Evolutionary conservation across 2,329 filamentous ascomycete genomes (phyloP).

Genomic region (Claviceps humidiphila): DNA sequence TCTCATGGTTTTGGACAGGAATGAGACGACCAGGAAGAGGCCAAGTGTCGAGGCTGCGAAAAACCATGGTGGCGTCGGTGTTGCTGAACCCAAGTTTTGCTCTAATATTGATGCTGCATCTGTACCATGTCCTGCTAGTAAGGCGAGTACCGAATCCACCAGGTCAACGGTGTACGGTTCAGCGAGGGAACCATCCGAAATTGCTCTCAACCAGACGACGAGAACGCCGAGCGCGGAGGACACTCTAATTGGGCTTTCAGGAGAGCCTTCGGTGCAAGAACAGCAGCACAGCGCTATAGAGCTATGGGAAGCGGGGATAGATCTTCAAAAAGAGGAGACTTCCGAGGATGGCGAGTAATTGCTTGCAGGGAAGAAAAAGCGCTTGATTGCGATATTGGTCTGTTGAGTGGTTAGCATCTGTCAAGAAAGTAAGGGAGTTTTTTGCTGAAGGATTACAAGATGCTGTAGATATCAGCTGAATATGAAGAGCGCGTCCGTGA

Average conservation of each 20-base stretch:
- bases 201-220: background rate
- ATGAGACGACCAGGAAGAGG: background rate
- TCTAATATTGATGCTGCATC: background rate
- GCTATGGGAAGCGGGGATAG: constrained; percentile 4
- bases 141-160: background rate
- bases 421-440: too few species aligned
- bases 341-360: background rate
- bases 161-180: background rate
- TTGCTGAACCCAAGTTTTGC: background rate
- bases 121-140: background rate
- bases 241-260: background rate
- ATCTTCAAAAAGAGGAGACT: background rate
- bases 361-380: background rate
- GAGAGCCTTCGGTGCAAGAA: background rate
- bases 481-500: background rate
- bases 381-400: background rate
- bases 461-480: background rate
- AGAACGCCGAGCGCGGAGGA: background rate
- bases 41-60: background rate
- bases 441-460: background rate
- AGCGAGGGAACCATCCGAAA: too few species aligned
- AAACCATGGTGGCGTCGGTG: background rate
- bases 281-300: constrained; percentile 1
- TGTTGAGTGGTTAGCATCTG: background rate
- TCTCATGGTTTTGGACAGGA: background rate